Base-by-base conservation (phyloP, 164 flowering plant genomes). In the Nymphaea thermarum region DNA sequence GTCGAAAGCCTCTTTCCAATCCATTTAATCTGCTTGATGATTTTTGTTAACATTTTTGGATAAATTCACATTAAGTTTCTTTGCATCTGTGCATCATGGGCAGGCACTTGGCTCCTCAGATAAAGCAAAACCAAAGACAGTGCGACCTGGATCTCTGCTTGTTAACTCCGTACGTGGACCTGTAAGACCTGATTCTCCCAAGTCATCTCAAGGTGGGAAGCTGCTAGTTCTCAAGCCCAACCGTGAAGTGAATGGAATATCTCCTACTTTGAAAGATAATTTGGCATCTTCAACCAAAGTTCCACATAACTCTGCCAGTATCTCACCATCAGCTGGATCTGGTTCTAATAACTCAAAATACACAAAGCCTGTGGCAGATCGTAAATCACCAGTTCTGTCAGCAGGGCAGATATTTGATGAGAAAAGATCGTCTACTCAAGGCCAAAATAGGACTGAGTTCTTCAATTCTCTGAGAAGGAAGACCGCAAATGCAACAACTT, bases 401-500 rank as follows among this genome's bases (percentile, higher is more conserved):
- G 63, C 72, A 43, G 76, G 69, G 47, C 69, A 81, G 7, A 80
- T 67, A 14, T 67, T 73, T 64, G 60, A 74, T 66, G 98, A 90
- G 59, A 93, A 81, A 79, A 84, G 74, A 70, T 75, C 85, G 12
- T 75, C 83, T n/a, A 76, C 87, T 70, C 88, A 82, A 75, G 82
- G 87, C 44, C 86, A 80, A 80, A 87, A 93, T 77, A 82, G 98
- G 62, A 83, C 70, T 78, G 97, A 85, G 63, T 93, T 93, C 70
- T 93, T 91, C 70, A 89, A 87, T 73, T 81, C 79, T 36, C 72
- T 93, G 75, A 89, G 92, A 80, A 85, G 81, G 80, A 87, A 93
- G 71, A 81, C 81, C 60, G 44, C 62, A 17, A 79, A 70, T 68
- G 43, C 70, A 43, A 62, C 64, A 10, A 17, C 42, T 12, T 10